Base-by-base conservation (phyloP, 2,329 filamentous ascomycete genomes). In the Aspergillus aculeatinus region DNA sequence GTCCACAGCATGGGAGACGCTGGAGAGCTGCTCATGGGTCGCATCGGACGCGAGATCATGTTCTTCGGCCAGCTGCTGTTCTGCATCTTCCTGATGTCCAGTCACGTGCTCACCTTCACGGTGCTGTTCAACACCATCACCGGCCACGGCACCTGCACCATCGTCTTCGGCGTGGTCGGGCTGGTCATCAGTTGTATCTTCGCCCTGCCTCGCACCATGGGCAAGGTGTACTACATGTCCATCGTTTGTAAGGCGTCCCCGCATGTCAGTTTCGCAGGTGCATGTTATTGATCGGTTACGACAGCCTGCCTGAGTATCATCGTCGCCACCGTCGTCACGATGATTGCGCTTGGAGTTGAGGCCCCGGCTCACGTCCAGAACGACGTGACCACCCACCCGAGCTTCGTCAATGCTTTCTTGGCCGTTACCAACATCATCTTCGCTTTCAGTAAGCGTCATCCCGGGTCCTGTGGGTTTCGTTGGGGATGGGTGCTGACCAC, bases 1-100 rank as follows among this genome's bases (percentile, higher is more conserved):
- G 80, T 90, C 50, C 81, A 85, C 57, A 86, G 85, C 70, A 89
- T 90, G 70, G 85, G 87, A 47, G 89, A 91, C 66, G 88, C 86
- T 14, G 88, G 87, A 0, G 77, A 82, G 48, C 76, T 90, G 57
- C 79, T 91, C 57, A 79, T 83, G 65, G 89, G 89, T 19, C 77
- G 75, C 9, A 75, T 85, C 27, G 87, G 86, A 2, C 83, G 85
- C 62, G 85, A 88, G 68, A 62, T 91, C 48, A 78, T 89, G 35
- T 86, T 85, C 35, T 74, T 80, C 60, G 86, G 84, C 65, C 87
- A 89, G 65, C 74, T 83, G 2, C 73, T 90, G 19, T 84, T 90
- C 69, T 77, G 90, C 42, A 78, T 88, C 60, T 89, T 91, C 76
- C 83, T 89, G 61, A 86, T 88, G 73, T 87, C 83, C 29, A 89